Conservation (phyloP, 129 eudicot genomes). For the Chrysanthemum seticuspe region DNA sequence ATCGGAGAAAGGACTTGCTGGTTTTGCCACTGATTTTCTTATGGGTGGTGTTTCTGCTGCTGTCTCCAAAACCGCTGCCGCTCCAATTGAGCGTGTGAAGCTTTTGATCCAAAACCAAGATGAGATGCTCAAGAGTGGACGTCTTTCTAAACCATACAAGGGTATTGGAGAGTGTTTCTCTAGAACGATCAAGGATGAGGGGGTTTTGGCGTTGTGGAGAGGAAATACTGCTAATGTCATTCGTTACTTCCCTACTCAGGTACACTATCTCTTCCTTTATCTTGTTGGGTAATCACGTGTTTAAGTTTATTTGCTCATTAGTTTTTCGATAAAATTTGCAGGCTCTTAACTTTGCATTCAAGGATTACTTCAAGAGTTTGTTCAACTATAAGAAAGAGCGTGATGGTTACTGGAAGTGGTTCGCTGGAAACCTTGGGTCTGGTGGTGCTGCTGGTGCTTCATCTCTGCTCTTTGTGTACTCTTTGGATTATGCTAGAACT, state of each 20-base stretch:
- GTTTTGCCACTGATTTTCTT: too few species aligned
- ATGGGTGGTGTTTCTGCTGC: too few species aligned
- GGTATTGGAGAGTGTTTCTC: neutral
- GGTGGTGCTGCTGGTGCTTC: constrained; percentile 73
- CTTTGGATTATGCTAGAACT: constrained; percentile 61
- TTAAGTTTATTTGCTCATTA: too few species aligned
- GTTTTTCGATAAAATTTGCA: constrained; percentile 11
- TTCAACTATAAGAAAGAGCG: constrained; percentile 58
- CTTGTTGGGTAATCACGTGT: too few species aligned
- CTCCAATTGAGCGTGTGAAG: too few species aligned
- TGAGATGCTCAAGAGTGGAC: too few species aligned
- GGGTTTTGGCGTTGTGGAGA: neutral
- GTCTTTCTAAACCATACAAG: neutral
- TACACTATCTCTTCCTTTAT: neutral
- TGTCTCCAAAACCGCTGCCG: too few species aligned
- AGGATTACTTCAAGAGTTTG: constrained; percentile 63
- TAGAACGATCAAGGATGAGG: neutral
- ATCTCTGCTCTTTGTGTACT: constrained; percentile 51
- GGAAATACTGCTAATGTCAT: neutral
- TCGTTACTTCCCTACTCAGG: constrained; percentile 6
- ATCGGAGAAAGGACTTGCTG: too few species aligned
- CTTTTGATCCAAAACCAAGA: too few species aligned
- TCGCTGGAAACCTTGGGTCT: constrained; percentile 58
- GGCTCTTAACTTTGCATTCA: constrained; percentile 73
- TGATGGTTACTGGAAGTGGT: constrained; percentile 63